Conservation (phyloP, 352 stramenopile genomes). For the Elongisporangium undulatum region DNA sequence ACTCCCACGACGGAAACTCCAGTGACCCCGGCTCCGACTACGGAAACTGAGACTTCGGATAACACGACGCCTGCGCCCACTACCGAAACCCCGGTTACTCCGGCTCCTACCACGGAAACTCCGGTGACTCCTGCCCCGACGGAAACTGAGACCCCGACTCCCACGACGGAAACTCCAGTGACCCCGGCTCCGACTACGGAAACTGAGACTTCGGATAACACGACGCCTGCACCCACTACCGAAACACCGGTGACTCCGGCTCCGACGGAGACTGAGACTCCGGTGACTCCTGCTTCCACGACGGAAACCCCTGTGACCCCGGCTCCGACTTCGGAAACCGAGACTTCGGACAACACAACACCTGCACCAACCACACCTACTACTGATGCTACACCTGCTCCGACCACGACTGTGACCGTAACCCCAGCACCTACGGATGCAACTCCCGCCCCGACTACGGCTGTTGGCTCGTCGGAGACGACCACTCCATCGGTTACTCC, state of each 20-base stretch:
- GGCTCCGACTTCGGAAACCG: background rate
- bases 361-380: background rate
- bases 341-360: background rate
- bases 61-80: background rate
- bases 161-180: slow-evolving; percentile 2
- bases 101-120: slow-evolving; percentile 10
- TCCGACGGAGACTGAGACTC: background rate
- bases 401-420: slow-evolving; percentile 3
- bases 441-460: slow-evolving; percentile 3
- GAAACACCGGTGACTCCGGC: slow-evolving; percentile 10
- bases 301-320: slow-evolving; percentile 7
- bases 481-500: slow-evolving; percentile 2
- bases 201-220: background rate
- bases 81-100: slow-evolving; percentile 6
- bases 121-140: slow-evolving; percentile 21
- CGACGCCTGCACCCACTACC: slow-evolving; percentile 5
- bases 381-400: background rate
- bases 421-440: slow-evolving; percentile 2
- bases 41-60: slow-evolving; percentile 15
- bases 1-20: background rate
- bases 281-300: slow-evolving; percentile 3
- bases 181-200: slow-evolving; percentile 10
- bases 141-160: slow-evolving; percentile 6
- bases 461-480: slow-evolving; percentile 1
- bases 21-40: slow-evolving; percentile 16